Percentiles rank a stretch among this genome's conserved stretches.
Conservation (phyloP, 2,329 filamentous ascomycete species). For the Diaporthe nobilis region DNA sequence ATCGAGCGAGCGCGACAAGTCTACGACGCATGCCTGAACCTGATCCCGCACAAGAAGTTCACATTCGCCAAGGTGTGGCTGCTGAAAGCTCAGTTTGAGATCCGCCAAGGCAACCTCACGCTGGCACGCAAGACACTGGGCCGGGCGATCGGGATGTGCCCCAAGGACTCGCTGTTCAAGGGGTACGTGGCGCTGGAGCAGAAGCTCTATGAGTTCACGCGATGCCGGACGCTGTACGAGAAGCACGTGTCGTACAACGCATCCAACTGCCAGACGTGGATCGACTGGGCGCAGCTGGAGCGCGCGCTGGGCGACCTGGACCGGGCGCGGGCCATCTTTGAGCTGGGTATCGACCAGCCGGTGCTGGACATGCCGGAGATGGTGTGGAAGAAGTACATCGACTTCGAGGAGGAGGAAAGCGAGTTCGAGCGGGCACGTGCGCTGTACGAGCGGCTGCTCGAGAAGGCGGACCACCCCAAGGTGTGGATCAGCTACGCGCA, state of each 20-base stretch:
- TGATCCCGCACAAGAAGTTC: conserved; percentile 96
- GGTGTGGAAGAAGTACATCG: conserved; percentile 98
- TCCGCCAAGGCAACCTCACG: conserved; percentile 86
- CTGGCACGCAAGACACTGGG: conserved; percentile 90
- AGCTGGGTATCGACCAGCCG: conserved; percentile 86
- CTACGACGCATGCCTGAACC: conserved; percentile 87
- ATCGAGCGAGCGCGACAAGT: conserved; percentile 85
- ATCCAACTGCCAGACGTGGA: conserved; percentile 93
- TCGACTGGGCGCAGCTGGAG: conserved; percentile 95
- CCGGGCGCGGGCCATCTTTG: conserved; percentile 90
- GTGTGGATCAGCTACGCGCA: conserved; percentile 99
- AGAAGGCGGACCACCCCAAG: conserved; percentile 98
- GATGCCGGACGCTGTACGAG: conserved; percentile 91
- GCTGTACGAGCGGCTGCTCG: conserved; percentile 90
- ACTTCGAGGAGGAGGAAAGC: conserved; percentile 96
- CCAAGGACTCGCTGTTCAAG: conserved; percentile 95
- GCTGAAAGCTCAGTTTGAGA: conserved; percentile 91
- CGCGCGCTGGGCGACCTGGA: conserved; percentile 91
- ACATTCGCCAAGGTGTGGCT: conserved; percentile 98
- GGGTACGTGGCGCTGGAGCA: conserved; percentile 95
- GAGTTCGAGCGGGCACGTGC: conserved; percentile 87
- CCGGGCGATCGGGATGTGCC: conserved; percentile 91
- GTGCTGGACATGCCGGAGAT: conserved; percentile 97
- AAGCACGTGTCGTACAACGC: conserved; percentile 96
- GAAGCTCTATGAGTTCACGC: conserved; percentile 92